Evolutionary conservation across 2,329 filamentous ascomycete species (phyloP).

Genomic region (Stachybotrys elegans): DNA sequence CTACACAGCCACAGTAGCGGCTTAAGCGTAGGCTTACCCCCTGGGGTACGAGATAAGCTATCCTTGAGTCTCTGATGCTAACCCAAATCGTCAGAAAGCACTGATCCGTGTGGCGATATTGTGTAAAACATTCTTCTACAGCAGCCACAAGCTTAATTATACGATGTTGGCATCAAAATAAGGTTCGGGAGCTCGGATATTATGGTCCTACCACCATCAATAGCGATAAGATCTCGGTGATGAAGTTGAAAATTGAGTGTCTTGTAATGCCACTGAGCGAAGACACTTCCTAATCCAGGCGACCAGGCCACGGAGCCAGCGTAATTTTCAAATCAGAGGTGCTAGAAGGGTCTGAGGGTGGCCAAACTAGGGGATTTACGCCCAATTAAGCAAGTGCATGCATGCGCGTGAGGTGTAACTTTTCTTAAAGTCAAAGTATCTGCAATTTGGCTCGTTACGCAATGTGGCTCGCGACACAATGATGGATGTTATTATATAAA

Average conservation of each 20-base stretch:
- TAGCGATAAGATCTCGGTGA: neutral
- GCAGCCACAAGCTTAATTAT: neutral
- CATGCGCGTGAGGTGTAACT: neutral
- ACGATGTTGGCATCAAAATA: neutral
- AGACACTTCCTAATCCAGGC: neutral
- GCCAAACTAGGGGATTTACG: neutral
- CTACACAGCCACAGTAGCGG: too few relatives aligned
- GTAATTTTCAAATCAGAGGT: neutral
- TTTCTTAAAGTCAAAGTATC: neutral
- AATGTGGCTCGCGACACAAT: neutral
- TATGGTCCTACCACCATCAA: neutral
- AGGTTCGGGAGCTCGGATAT: neutral
- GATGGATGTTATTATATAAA: neutral
- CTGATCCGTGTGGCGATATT: neutral
- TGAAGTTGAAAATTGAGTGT: neutral
- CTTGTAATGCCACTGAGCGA: neutral
- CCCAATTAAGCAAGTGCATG: neutral
- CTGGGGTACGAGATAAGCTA: too few relatives aligned
- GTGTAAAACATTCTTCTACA: neutral
- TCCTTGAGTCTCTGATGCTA: slow-evolving; percentile 1
- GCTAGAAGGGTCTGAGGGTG: neutral
- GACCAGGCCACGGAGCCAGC: neutral
- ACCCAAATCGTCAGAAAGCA: neutral
- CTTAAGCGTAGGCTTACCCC: too few relatives aligned
- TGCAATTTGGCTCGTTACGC: neutral